phyloP scores from a whole-genome alignment of 345 rosid genomes.

The Euphorbia lathyris region DNA sequence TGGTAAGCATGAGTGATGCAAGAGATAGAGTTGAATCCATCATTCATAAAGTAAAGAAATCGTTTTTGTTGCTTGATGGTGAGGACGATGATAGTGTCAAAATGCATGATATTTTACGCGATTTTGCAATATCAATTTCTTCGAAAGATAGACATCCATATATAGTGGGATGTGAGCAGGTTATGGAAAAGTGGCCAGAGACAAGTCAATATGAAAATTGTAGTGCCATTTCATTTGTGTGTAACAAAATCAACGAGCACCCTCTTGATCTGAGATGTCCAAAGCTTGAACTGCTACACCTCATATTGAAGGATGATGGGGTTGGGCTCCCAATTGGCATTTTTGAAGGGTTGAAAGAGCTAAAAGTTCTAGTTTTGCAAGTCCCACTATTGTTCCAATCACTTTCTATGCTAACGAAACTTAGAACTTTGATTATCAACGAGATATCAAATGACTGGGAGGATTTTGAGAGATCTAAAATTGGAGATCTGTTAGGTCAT shows the following conservation, averaged over 20 bases:
- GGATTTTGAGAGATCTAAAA: no score
- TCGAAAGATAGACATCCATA: no score
- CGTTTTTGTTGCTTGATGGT: neutral
- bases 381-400: constrained; percentile 15
- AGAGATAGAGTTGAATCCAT: no score
- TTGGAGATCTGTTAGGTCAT: no score
- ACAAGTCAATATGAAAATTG: neutral
- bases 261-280: constrained; percentile 16
- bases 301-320: rapidly evolving
- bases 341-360: constrained; percentile 12
- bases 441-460: no score
- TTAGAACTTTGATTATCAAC: constrained; percentile 11
- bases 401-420: neutral
- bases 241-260: neutral
- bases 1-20: no score
- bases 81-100: neutral
- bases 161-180: no score
- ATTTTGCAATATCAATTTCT: no score
- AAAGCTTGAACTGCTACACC: neutral
- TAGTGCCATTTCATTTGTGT: neutral
- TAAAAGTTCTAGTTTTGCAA: no score
- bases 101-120: no score
- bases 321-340: neutral
- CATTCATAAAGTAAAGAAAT: neutral
- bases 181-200: no score